phyloP scores from a whole-genome alignment of 495 filamentous ascomycete species.

The Aspergillus sclerotiicarbonarius region DNA sequence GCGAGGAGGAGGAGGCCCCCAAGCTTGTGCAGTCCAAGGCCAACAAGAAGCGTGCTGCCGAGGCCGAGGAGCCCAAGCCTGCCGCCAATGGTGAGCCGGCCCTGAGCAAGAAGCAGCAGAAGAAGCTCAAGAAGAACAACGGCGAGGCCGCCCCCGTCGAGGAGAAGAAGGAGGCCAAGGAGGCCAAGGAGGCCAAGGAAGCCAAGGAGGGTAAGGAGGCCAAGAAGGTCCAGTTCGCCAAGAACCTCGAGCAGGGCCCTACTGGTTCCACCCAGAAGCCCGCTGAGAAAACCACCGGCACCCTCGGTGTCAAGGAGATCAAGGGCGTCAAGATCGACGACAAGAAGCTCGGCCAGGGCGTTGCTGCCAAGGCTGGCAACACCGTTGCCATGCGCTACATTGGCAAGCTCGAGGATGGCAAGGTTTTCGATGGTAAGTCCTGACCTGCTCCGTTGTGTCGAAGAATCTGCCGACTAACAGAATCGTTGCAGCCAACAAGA shows the following conservation, averaged over 20 bases:
- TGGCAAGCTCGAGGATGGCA: constrained; percentile 87
- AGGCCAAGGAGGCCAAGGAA: constrained; percentile 48
- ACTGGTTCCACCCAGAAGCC: constrained; percentile 58
- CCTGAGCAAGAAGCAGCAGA: constrained; percentile 93
- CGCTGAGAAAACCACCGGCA: constrained; percentile 46
- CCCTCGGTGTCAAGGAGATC: constrained; percentile 70
- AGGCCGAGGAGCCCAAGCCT: constrained; percentile 63
- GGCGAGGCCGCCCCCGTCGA: constrained; percentile 71
- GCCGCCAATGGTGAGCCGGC: constrained; percentile 55
- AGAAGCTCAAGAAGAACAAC: constrained; percentile 98
- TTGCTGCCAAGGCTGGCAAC: constrained; percentile 79
- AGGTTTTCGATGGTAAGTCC: constrained; percentile 84
- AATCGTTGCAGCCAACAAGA: constrained; percentile 77
- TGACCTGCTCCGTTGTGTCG: background rate
- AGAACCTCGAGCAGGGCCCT: constrained; percentile 95
- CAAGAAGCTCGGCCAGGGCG: constrained; percentile 83
- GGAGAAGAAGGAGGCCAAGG: constrained; percentile 52
- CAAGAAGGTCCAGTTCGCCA: constrained; percentile 99
- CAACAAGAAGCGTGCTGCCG: constrained; percentile 85
- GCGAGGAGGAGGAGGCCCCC: constrained; percentile 81
- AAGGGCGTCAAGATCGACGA: constrained; percentile 91
- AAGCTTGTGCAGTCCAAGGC: constrained; percentile 73
- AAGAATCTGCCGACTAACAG: constrained; percentile 3
- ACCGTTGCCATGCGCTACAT: constrained; percentile 93
- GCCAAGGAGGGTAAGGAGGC: constrained; percentile 52